phyloP scores from a whole-genome alignment of 148 eudicot species.

The Tetragonia tetragonoides region DNA sequence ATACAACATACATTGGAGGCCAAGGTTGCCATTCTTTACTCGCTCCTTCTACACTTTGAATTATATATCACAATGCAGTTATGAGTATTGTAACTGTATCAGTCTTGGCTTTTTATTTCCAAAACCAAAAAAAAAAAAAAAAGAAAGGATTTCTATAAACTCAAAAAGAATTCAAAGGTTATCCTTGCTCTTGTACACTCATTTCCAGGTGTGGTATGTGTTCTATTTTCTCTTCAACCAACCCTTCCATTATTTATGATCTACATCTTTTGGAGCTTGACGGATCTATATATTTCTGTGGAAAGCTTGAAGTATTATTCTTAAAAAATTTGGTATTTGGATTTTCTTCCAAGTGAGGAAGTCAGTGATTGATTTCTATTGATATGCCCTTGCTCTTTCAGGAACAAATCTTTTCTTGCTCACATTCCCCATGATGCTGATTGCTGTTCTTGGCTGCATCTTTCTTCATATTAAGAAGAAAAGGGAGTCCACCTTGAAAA shows the following conservation, averaged over 20 bases:
- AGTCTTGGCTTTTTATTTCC: too few species aligned
- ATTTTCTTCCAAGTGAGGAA: too few species aligned
- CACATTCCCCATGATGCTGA: constrained; percentile 53
- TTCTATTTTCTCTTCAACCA: too few species aligned
- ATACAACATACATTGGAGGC: constrained; percentile 50
- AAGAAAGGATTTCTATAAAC: too few species aligned
- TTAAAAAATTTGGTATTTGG: neutral
- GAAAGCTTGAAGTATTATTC: neutral
- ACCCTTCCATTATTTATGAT: too few species aligned
- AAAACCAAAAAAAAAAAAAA: too few species aligned
- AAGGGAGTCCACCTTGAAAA: constrained; percentile 22
- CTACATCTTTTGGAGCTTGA: too few species aligned
- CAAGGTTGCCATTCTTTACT: constrained; percentile 37
- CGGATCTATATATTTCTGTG: neutral
- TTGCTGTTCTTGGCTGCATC: constrained; percentile 49
- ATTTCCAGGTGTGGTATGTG: too few species aligned
- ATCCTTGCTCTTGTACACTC: neutral
- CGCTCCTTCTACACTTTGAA: neutral
- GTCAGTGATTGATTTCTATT: too few species aligned
- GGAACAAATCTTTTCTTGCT: constrained; percentile 56
- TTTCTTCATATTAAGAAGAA: constrained; percentile 45
- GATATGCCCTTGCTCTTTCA: constrained; percentile 20
- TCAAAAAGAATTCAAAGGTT: too few species aligned
- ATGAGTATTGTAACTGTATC: neutral
- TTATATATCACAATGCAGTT: neutral